Evolutionary conservation across 2,329 filamentous ascomycete genomes (phyloP), one percentile per base, ranked within the genome.

Genomic region (Trichoderma gracile): DNA sequence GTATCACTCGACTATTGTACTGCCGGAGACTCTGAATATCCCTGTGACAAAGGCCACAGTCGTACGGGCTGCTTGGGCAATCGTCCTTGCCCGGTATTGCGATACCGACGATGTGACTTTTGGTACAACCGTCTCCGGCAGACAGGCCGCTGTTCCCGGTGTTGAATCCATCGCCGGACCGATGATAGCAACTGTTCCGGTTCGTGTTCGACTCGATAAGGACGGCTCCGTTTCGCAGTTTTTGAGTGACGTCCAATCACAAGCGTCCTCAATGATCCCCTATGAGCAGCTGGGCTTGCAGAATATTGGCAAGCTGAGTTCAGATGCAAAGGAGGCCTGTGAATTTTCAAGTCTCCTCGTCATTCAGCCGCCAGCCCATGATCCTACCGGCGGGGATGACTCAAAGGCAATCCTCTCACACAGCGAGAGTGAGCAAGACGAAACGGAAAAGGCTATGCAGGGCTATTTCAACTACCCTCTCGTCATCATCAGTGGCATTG

Each of bases 31-130:
- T 6, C 9, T 17, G 14, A 42, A 21, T 63, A 64, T 66, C 42
- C 64, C 43, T 27, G 60, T 69, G 23, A 71, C 70, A 0, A 27
- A 67, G 5, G 67, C 72, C 0, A 70, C 68, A 1, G 53, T 73
- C 2, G 55, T 73, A 6, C 68, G 73, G 0, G 70, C 72, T 1
- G 71, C 73, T 3, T 72, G 71, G 69, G 63, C 70, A 6, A 49
- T 82, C 9, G 71, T 79, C 4, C 71, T 77, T 2, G 73, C 74
- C 0, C 67, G 75, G 3, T 78, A 79, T 54, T 73, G 78, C 67
- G 72, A 38, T 64, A 74, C 66, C 8, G 58, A 57, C 38, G 66
- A 63, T 42, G 56, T 70, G n/a, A 19, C 60, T 2, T 71, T 69
- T 62, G 69, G 69, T 14, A 33, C 56, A 4, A 60, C 66, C 1